Evolutionary conservation across 441 rosid species (phyloP).

Genomic region (Pelargonium fulgidum): DNA sequence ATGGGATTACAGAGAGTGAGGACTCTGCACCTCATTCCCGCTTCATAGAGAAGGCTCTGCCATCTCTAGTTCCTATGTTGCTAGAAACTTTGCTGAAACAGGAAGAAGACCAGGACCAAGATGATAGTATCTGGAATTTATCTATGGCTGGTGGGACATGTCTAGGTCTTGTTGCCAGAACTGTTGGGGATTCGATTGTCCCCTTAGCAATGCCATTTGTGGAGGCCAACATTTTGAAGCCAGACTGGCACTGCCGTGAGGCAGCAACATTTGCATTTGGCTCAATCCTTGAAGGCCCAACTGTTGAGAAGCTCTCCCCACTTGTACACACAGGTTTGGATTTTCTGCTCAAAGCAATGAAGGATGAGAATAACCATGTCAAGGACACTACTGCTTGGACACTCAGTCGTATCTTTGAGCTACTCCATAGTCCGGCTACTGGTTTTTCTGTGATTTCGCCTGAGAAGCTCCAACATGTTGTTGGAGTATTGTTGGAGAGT

Average conservation of each 20-base stretch:
- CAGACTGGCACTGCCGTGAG: constrained; percentile 54
- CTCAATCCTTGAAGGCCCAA: constrained; percentile 52
- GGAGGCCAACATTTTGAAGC: constrained; percentile 44
- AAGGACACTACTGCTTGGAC: constrained; percentile 73
- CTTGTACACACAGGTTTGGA: constrained; percentile 38
- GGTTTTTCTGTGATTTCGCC: constrained; percentile 37
- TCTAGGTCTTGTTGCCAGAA: constrained; percentile 49
- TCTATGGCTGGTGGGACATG: constrained; percentile 88
- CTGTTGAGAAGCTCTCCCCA: constrained; percentile 37
- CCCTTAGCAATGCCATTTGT: constrained; percentile 48
- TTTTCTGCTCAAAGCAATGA: constrained; percentile 45
- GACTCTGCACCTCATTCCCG: constrained; percentile 61
- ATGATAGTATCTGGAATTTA: constrained; percentile 50
- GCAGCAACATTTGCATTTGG: constrained; percentile 76
- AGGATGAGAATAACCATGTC: constrained; percentile 65
- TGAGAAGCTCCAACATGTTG: constrained; percentile 36
- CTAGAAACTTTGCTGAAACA: constrained; percentile 53
- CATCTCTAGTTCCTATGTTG: constrained; percentile 50
- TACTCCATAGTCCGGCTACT: constrained; percentile 38
- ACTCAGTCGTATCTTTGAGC: constrained; percentile 39
- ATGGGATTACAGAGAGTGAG: constrained; percentile 45
- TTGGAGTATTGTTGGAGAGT: constrained; percentile 38
- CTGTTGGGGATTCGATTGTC: constrained; percentile 49
- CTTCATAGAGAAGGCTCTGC: constrained; percentile 51
- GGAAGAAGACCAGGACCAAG: constrained; percentile 51